Evolutionary conservation across 2,329 filamentous ascomycete species (phyloP), one percentile per base, ranked within the genome.

Genomic region (Cladosporium sp.): DNA sequence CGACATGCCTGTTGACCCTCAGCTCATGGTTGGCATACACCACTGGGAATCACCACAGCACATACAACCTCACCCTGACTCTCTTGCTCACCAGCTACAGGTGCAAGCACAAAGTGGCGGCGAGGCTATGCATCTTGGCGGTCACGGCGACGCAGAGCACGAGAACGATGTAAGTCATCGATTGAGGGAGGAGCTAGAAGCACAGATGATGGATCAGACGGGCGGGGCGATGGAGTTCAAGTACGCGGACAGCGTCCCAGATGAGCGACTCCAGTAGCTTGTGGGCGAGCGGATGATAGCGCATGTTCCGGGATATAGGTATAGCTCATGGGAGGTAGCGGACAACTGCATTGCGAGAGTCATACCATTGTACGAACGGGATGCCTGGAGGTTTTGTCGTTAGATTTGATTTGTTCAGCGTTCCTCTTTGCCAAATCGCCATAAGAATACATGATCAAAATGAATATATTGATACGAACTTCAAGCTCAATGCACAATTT

Each of bases 1-100:
- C 51, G 80, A 85, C 60, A 80, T 88, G 75, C 86, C 86, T 2
- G 81, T 87, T 51, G 87, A 89, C 67, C 86, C 87, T 2, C 86
- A 86, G 44, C 86, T 89, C 58, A 88, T 88, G 81, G 34, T 59
- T 30, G 64, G 44, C 28, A 36, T 66, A 1, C 47, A 61, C 26
- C 80, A 83, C 36, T 67, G 66, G 66, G 66, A 65, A 24, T 59
- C 63, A 12, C 44, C 38, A 55, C 52, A 26, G 24, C 62, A 58
- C 24, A 57, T 58, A 15, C 34, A 41, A 51, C 21, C 54, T 10
- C 49, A 57, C 15, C 44, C 59, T 34, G 51, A 44, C 28, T 49
- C 59, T 26, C 52, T 59, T 14, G 59, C 59, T 12, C 65, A 63
- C 10, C 51, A 58, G 18, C 54, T 64, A 28, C 65, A 62, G 49